phyloP scores from a whole-genome alignment of 441 rosid genomes.

The Gossypium armourianum region DNA sequence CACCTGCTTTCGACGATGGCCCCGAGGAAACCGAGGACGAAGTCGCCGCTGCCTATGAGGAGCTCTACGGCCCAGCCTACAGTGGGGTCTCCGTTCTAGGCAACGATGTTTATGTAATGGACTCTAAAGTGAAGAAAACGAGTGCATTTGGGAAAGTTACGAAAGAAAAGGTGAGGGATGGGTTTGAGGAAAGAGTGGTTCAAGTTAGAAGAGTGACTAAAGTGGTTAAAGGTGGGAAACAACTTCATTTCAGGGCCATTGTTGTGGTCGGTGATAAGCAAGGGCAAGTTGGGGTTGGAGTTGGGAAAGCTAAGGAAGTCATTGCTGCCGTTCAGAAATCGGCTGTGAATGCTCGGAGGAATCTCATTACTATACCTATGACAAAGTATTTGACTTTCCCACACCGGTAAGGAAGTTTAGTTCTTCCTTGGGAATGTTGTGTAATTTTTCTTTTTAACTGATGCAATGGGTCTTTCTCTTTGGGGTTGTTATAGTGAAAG shows the following conservation, averaged over 20 bases:
- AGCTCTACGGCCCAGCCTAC: conserved; percentile 65
- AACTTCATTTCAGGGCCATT: conserved; percentile 62
- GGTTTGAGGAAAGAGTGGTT: conserved; percentile 77
- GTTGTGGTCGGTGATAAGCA: conserved; percentile 82
- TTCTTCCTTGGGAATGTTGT: neutral
- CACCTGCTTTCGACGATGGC: conserved; percentile 64
- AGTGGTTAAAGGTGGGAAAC: conserved; percentile 86
- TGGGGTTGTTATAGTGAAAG: conserved; percentile 6
- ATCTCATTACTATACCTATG: conserved; percentile 67
- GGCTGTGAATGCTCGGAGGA: conserved; percentile 65
- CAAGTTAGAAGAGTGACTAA: conserved; percentile 74
- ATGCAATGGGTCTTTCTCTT: neutral
- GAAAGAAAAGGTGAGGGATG: conserved; percentile 62
- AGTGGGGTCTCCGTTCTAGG: conserved; percentile 57
- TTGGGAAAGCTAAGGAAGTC: conserved; percentile 79
- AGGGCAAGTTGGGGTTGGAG: conserved; percentile 74
- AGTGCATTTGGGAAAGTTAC: conserved; percentile 41
- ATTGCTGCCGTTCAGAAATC: conserved; percentile 72
- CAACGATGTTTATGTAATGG: conserved; percentile 55
- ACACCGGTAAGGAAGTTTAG: conserved; percentile 37
- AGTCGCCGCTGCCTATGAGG: conserved; percentile 64
- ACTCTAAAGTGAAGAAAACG: conserved; percentile 43
- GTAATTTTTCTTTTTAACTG: neutral
- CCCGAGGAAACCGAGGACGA: conserved; percentile 52
- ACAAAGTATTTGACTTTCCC: conserved; percentile 83